Conservation (phyloP, 345 rosid species). For the Gossypium turneri region DNA sequence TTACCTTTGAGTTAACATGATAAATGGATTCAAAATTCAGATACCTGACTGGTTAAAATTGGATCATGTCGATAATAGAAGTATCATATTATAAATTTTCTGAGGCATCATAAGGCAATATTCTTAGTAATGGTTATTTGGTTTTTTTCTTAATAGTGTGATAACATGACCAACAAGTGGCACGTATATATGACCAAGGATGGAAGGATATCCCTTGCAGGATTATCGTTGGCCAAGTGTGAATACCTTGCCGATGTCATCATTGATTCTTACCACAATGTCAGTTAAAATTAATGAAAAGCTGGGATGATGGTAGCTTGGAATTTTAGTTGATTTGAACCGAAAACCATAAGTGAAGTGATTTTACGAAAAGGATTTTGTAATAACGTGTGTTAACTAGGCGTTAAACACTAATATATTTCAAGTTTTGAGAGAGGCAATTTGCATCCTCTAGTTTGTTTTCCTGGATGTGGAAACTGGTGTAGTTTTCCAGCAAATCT, state of each 20-base stretch:
- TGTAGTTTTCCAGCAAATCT: not conserved
- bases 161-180: conserved; percentile 91
- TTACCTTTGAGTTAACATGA: not conserved
- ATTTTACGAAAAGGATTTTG: conserved; percentile 1
- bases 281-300: conserved; percentile 36
- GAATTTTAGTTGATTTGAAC: conserved; percentile 14
- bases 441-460: not conserved
- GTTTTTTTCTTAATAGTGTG: conserved; percentile 41
- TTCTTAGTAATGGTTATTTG: not conserved
- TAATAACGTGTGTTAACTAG: conserved; percentile 15
- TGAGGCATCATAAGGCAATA: not conserved
- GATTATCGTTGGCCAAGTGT: conserved; percentile 86
- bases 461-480: not conserved
- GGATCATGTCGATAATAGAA: not conserved
- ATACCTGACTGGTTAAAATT: not conserved
- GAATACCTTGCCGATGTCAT: conserved; percentile 92
- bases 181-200: conserved; percentile 94
- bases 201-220: conserved; percentile 91
- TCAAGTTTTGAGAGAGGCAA: not conserved
- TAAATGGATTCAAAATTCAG: not conserved
- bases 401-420: not conserved
- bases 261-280: conserved; percentile 74
- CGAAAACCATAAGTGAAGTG: not conserved
- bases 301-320: conserved; percentile 12
- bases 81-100: not conserved